A percentile compares a stretch with the other conserved stretches of the same genome.
Conservation (phyloP, 176 grass and related monocot genomes). For the Puya raimondii region DNA sequence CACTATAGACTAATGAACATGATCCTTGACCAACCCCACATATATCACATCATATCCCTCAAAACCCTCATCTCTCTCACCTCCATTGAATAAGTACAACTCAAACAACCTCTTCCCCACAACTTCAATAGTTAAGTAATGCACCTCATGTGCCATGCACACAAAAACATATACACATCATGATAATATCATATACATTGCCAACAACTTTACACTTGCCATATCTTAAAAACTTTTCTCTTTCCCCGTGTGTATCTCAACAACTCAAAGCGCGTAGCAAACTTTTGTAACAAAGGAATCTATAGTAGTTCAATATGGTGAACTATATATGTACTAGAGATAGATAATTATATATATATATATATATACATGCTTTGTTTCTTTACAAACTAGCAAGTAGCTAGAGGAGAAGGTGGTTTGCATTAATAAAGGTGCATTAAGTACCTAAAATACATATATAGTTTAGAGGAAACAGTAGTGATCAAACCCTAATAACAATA, state of each 20-base stretch:
- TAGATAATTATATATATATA: too few relatives aligned
- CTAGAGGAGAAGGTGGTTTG: too few relatives aligned
- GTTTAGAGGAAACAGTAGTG: too few relatives aligned
- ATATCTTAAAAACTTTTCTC: neutral
- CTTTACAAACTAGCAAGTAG: too few relatives aligned
- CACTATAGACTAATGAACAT: neutral
- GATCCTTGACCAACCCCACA: conserved; percentile 1
- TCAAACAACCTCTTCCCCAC: neutral
- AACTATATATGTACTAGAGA: too few relatives aligned
- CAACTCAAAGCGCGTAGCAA: neutral
- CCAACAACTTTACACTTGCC: neutral
- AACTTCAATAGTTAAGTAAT: neutral
- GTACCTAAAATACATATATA: too few relatives aligned
- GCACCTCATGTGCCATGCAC: neutral
- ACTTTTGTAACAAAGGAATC: neutral
- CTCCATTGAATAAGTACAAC: conserved; percentile 5
- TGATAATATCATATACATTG: neutral
- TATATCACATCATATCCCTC: conserved; percentile 17
- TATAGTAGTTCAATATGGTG: too few relatives aligned
- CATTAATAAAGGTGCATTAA: too few relatives aligned
- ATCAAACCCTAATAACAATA: neutral
- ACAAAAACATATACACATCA: neutral
- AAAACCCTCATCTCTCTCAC: conserved; percentile 5
- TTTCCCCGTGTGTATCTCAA: neutral
- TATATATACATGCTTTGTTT: too few relatives aligned